Evolutionary conservation across 495 filamentous ascomycete species (phyloP).

Genomic region (Xylaria bambusicola): DNA sequence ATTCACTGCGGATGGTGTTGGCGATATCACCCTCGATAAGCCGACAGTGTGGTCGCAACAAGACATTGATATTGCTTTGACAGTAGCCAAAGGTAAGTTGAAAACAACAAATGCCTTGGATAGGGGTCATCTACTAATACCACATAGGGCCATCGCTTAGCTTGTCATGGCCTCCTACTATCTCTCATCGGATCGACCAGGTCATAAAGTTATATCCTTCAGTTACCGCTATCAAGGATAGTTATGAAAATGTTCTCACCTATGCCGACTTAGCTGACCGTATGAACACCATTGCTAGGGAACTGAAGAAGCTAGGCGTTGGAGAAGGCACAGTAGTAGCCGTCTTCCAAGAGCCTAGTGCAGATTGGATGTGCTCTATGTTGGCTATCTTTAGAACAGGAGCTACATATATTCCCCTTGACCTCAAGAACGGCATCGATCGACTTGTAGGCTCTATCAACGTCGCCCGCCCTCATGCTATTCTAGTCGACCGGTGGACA

Average conservation of each 20-base stretch:
- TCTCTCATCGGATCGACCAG: constrained; percentile 30
- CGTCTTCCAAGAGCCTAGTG: constrained; percentile 35
- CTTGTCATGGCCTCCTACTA: constrained; percentile 21
- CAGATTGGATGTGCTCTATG: constrained; percentile 53
- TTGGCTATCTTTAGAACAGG: constrained; percentile 55
- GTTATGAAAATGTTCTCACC: constrained; percentile 10
- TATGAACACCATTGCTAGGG: constrained; percentile 13
- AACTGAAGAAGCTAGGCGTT: not conserved
- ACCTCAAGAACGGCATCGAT: constrained; percentile 33
- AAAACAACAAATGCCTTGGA: no score
- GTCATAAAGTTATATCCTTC: constrained; percentile 12
- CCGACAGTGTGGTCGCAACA: no score
- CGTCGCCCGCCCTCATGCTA: constrained; percentile 1
- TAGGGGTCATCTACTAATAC: no score
- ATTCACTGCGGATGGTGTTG: no score
- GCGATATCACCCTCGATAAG: no score
- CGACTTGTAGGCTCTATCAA: constrained; percentile 23
- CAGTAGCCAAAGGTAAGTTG: no score
- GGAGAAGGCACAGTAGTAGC: constrained; percentile 17
- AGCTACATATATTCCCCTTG: constrained; percentile 54
- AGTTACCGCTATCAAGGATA: constrained; percentile 21
- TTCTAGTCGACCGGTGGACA: constrained; percentile 41
- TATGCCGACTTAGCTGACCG: constrained; percentile 20
- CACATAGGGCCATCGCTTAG: not conserved
- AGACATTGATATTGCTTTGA: no score